Conservation (phyloP, 306 rosid species). For the Senna siamea region DNA sequence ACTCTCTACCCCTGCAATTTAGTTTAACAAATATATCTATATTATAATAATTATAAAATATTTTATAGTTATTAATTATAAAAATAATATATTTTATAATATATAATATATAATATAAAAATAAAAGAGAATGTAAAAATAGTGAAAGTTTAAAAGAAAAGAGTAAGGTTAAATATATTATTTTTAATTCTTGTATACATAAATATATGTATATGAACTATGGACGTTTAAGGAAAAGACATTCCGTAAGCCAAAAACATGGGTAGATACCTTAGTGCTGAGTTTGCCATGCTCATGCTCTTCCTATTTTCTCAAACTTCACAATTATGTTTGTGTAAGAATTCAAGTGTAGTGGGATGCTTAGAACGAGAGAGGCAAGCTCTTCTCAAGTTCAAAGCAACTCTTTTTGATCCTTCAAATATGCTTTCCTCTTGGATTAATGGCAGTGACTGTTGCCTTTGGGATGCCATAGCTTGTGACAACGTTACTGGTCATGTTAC, state of each 20-base stretch:
- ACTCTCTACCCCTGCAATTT: too few relatives aligned
- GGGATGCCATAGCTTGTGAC: neutral
- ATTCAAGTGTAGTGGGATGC: neutral
- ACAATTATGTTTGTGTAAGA: neutral
- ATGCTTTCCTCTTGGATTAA: constrained; percentile 6
- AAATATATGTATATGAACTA: neutral
- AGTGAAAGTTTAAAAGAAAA: too few relatives aligned
- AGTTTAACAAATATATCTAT: too few relatives aligned
- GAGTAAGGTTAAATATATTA: too few relatives aligned
- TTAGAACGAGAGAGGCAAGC: neutral
- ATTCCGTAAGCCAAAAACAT: neutral
- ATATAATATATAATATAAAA: too few relatives aligned
- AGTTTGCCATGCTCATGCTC: neutral
- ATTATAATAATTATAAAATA: too few relatives aligned
- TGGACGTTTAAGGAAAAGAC: neutral
- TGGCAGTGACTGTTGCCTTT: neutral
- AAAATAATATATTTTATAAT: too few relatives aligned
- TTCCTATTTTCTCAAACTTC: neutral
- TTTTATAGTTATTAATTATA: too few relatives aligned
- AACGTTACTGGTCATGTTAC: neutral
- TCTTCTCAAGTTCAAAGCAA: constrained; percentile 12
- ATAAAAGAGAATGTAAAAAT: too few relatives aligned
- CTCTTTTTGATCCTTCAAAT: neutral
- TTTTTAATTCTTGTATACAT: too few relatives aligned
- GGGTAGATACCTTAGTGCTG: neutral